Conservation (phyloP, 352 stramenopile genomes). For the Phytophthora pluvialis region DNA sequence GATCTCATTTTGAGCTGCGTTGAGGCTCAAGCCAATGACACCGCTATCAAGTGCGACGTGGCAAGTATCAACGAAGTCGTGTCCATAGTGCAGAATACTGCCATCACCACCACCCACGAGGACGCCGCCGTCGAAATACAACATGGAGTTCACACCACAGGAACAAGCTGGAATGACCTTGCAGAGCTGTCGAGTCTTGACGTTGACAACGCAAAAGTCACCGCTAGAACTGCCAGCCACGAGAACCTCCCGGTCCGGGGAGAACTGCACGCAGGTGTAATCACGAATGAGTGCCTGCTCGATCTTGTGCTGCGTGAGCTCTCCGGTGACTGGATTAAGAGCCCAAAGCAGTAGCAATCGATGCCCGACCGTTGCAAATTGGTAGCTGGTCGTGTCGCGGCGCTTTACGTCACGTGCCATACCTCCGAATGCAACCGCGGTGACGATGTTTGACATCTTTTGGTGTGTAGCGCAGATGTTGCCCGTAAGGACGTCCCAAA, state of each 20-base stretch:
- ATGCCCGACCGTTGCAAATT: slow-evolving; percentile 84
- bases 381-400: slow-evolving; percentile 86
- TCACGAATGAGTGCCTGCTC: slow-evolving; percentile 81
- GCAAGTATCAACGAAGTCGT: slow-evolving; percentile 75
- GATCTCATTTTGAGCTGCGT: slow-evolving; percentile 64
- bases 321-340: slow-evolving; percentile 85
- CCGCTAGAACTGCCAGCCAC: slow-evolving; percentile 88
- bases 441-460: slow-evolving; percentile 67
- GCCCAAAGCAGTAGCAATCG: slow-evolving; percentile 86
- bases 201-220: slow-evolving; percentile 83
- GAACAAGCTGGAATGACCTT: slow-evolving; percentile 83
- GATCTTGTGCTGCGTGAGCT: slow-evolving; percentile 74
- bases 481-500: slow-evolving; percentile 92
- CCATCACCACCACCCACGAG: slow-evolving; percentile 89
- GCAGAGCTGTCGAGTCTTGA: slow-evolving; percentile 75
- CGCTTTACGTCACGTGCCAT: slow-evolving; percentile 92
- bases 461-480: slow-evolving; percentile 88
- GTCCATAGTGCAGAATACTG: slow-evolving; percentile 81
- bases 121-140: slow-evolving; percentile 50
- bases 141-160: slow-evolving; percentile 76
- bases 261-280: slow-evolving; percentile 87
- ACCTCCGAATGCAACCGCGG: slow-evolving; percentile 78
- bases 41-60: slow-evolving; percentile 74
- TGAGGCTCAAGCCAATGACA: slow-evolving; percentile 62
- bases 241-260: slow-evolving; percentile 79